Evolutionary conservation across 306 rosid species (phyloP).

Genomic region (Luffa aegyptiaca): DNA sequence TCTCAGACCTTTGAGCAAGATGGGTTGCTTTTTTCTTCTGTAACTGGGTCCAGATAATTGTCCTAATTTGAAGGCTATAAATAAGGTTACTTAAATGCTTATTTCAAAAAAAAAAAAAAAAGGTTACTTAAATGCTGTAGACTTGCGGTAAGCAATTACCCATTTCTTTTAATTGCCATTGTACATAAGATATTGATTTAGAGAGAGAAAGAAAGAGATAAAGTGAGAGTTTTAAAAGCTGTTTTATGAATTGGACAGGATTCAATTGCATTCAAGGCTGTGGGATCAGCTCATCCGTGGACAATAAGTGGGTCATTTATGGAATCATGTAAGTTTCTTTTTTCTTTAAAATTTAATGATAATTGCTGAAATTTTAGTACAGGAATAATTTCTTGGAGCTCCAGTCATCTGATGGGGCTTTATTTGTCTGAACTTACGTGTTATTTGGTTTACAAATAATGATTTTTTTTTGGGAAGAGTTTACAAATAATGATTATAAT

Average conservation of each 20-base stretch:
- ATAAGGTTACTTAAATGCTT: constrained; percentile 5
- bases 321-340: neutral
- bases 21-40: neutral
- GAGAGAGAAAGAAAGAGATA: neutral
- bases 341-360: neutral
- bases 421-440: neutral
- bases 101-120: no score
- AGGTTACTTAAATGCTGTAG: constrained; percentile 8
- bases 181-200: neutral
- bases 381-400: neutral
- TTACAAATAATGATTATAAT: neutral
- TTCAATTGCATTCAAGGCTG: constrained; percentile 13
- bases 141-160: constrained; percentile 8
- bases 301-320: constrained; percentile 4
- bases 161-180: neutral
- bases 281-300: constrained; percentile 11
- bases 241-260: constrained; percentile 10
- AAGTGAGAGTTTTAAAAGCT: neutral
- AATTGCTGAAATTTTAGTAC: neutral
- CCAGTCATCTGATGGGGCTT: neutral
- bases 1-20: neutral
- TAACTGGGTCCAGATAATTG: neutral
- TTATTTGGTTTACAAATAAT: neutral
- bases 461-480: neutral
- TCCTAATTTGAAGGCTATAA: constrained; percentile 16